Percentiles rank a stretch among this genome's conserved stretches.
These are phyloP conservation scores for Anisogramma anomala DNA, from an alignment of 2,329 filamentous ascomycete genomes.

Conservation along the genomic window DNA sequence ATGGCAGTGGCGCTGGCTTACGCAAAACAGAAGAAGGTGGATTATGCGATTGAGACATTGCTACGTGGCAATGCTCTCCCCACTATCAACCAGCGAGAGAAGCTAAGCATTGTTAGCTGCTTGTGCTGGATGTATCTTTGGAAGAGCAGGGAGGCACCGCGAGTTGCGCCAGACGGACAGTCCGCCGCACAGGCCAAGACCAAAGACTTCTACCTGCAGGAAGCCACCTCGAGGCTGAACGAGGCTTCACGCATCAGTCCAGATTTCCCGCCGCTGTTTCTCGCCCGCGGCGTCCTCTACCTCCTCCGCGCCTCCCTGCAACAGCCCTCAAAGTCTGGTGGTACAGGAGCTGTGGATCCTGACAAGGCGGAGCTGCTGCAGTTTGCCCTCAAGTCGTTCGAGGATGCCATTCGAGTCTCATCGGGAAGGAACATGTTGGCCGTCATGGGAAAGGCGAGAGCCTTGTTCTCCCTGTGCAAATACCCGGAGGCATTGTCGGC, in stretches of 20 bases:
- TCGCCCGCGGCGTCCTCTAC: constrained; percentile 81
- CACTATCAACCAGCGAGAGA: constrained; percentile 63
- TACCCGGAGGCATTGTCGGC: constrained; percentile 70
- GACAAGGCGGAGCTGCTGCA: constrained; percentile 72
- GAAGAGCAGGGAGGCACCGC: constrained; percentile 71
- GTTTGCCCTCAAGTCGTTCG: constrained; percentile 82
- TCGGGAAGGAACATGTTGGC: constrained; percentile 85
- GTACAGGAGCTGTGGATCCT: constrained; percentile 52
- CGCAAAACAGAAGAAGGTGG: constrained; percentile 87
- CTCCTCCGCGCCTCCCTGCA: constrained; percentile 80
- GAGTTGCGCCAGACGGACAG: constrained; percentile 49
- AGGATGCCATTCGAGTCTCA: constrained; percentile 80
- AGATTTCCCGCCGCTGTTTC: constrained; percentile 78
- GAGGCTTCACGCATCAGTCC: constrained; percentile 93
- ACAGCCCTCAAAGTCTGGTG: constrained; percentile 56
- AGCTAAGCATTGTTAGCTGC: constrained; percentile 71
- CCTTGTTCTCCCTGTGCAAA: constrained; percentile 75
- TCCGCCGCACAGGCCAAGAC: constrained; percentile 65
- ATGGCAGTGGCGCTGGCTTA: constrained; percentile 96
- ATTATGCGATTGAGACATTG: constrained; percentile 66
- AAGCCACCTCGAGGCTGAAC: constrained; percentile 84
- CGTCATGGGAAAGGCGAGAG: constrained; percentile 76
- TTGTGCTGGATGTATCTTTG: constrained; percentile 85
- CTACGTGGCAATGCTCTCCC: constrained; percentile 64
- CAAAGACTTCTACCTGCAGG: constrained; percentile 85